Evolutionary conservation across 179 eudicot genomes (phyloP).

Genomic region (Beta corolliflora): DNA sequence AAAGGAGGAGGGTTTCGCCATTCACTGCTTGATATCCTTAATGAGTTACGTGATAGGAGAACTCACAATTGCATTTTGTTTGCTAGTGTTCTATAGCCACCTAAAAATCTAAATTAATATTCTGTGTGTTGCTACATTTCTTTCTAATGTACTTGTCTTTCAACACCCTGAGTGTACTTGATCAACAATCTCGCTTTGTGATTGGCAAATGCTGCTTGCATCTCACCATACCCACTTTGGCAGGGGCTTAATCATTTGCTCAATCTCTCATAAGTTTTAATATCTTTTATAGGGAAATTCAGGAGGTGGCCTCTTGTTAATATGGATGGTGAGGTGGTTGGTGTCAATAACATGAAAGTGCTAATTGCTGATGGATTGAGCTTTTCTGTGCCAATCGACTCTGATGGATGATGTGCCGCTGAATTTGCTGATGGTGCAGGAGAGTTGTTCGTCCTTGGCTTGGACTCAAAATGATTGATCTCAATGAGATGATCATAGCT

Average conservation of each 20-base stretch:
- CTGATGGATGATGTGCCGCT: too few relatives aligned
- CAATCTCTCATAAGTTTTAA: neutral
- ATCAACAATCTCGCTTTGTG: neutral
- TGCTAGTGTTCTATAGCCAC: neutral
- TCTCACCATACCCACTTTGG: neutral
- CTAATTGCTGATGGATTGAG: too few relatives aligned
- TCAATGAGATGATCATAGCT: too few relatives aligned
- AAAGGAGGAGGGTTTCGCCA: neutral
- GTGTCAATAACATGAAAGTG: too few relatives aligned
- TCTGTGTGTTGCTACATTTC: neutral
- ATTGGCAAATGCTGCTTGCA: neutral
- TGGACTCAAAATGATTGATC: too few relatives aligned
- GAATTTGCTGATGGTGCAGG: too few relatives aligned
- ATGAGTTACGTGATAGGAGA: too few relatives aligned
- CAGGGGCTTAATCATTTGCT: neutral
- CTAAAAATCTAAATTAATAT: neutral
- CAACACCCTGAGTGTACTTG: neutral
- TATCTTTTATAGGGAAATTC: constrained; percentile 70
- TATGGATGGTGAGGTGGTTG: too few relatives aligned
- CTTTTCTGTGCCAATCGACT: too few relatives aligned
- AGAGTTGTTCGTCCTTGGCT: too few relatives aligned
- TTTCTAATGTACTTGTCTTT: neutral
- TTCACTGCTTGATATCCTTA: too few relatives aligned
- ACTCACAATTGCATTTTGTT: neutral
- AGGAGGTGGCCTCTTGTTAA: constrained; percentile 90